Evolutionary conservation across 371 early-diverging fungal genomes (phyloP).

Genomic region (Furculomyces boomerangus): DNA sequence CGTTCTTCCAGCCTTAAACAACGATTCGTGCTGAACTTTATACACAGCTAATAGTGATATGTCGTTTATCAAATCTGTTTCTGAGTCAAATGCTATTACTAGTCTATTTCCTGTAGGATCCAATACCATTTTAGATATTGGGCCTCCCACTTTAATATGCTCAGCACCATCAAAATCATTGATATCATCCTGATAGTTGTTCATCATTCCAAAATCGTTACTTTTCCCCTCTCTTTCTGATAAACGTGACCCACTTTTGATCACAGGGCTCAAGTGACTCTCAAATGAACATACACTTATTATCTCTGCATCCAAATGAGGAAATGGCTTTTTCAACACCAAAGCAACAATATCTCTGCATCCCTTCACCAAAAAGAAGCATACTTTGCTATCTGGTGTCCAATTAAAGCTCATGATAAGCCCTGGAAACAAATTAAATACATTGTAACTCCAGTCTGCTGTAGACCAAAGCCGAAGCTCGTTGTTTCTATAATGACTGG

Average conservation of each 20-base stretch:
- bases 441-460: constrained; percentile 11
- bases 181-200: neutral
- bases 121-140: constrained; percentile 21
- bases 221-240: no score
- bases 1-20: constrained; percentile 14
- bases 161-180: constrained; percentile 1
- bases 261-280: constrained; percentile 7
- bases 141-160: constrained; percentile 26
- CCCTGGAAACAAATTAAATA: constrained; percentile 15
- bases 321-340: constrained; percentile 9
- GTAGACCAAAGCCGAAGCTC: constrained; percentile 24
- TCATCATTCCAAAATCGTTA: no score
- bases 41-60: constrained; percentile 10
- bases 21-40: constrained; percentile 9
- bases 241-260: neutral
- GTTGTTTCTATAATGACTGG: constrained; percentile 2
- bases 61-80: constrained; percentile 19
- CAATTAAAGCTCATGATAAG: constrained; percentile 8
- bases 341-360: constrained; percentile 14
- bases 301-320: constrained; percentile 16
- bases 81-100: constrained; percentile 28
- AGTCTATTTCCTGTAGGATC: constrained; percentile 30
- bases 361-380: constrained; percentile 10
- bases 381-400: constrained; percentile 18
- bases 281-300: constrained; percentile 10